Evolutionary conservation across 495 filamentous ascomycete species (phyloP).

Genomic region (Penicillium malachiteum): DNA sequence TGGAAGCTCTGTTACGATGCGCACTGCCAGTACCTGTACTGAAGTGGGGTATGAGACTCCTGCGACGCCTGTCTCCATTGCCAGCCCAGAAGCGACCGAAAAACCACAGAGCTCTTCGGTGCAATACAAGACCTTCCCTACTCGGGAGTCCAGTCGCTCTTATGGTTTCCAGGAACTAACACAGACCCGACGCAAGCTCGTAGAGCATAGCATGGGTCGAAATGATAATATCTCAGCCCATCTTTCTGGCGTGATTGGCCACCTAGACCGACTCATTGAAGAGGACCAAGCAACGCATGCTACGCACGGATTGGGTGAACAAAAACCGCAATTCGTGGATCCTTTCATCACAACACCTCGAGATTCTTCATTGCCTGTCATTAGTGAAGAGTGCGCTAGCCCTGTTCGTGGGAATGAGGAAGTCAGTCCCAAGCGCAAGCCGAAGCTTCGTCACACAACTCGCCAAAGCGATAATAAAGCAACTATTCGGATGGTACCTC

Average conservation of each 20-base stretch:
- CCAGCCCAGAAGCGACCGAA: slow-evolving; percentile 18
- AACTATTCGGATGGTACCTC: slow-evolving; percentile 51
- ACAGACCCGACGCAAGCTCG: slow-evolving; percentile 56
- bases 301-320: slow-evolving; percentile 13
- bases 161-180: slow-evolving; percentile 52
- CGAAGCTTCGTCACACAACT: slow-evolving; percentile 20
- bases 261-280: slow-evolving; percentile 62
- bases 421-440: slow-evolving; percentile 1
- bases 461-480: slow-evolving; percentile 28
- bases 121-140: neutral
- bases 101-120: slow-evolving; percentile 13
- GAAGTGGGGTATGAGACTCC: slow-evolving; percentile 52
- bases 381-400: slow-evolving; percentile 46
- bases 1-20: slow-evolving; percentile 56
- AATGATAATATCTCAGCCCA: slow-evolving; percentile 42
- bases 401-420: slow-evolving; percentile 9
- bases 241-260: slow-evolving; percentile 58
- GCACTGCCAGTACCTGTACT: slow-evolving; percentile 45
- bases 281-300: slow-evolving; percentile 27
- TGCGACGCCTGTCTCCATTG: slow-evolving; percentile 48
- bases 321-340: slow-evolving; percentile 47
- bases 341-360: slow-evolving; percentile 44
- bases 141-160: slow-evolving; percentile 25
- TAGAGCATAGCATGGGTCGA: slow-evolving; percentile 42
- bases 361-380: slow-evolving; percentile 49